phyloP scores from a whole-genome alignment of 768 basidiomycete genomes.

The Boletus rubropictus region DNA sequence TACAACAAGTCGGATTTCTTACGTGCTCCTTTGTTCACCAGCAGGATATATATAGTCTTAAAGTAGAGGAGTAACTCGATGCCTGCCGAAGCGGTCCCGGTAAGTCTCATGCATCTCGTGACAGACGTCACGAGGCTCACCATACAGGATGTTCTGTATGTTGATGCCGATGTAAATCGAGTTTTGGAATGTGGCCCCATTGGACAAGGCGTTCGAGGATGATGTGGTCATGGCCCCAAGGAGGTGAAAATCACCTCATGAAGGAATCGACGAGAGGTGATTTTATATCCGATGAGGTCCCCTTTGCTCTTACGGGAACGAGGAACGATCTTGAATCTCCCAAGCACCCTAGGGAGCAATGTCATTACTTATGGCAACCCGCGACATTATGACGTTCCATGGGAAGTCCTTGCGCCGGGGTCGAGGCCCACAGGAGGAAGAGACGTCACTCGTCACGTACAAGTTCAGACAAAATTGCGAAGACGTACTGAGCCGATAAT shows the following conservation, averaged over 20 bases:
- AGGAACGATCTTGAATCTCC: not conserved
- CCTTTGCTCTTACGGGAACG: not conserved
- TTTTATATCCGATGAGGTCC: slow-evolving; percentile 5
- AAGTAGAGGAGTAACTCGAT: slow-evolving; percentile 24
- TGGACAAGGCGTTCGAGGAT: not conserved
- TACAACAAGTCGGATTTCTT: slow-evolving; percentile 18
- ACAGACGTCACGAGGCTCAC: slow-evolving; percentile 4
- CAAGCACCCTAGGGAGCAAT: not conserved
- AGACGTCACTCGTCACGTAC: not conserved
- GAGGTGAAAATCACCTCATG: not conserved
- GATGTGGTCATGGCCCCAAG: not conserved
- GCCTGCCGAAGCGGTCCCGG: slow-evolving; percentile 7
- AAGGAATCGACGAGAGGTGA: not conserved
- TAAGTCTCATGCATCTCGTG: not conserved
- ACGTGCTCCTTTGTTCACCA: not conserved
- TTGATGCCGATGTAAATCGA: slow-evolving; percentile 13
- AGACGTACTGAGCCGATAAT: not conserved
- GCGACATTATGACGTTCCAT: too few relatives aligned
- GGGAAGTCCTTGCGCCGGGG: too few relatives aligned
- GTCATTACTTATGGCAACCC: too few relatives aligned
- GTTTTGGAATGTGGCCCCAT: slow-evolving; percentile 5
- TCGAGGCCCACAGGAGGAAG: too few relatives aligned
- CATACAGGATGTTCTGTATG: slow-evolving; percentile 21
- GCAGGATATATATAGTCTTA: slow-evolving; percentile 12
- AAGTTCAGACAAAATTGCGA: not conserved